Conservation (phyloP, 2,329 filamentous ascomycete species). For the Ceratocystis lukuohia region DNA sequence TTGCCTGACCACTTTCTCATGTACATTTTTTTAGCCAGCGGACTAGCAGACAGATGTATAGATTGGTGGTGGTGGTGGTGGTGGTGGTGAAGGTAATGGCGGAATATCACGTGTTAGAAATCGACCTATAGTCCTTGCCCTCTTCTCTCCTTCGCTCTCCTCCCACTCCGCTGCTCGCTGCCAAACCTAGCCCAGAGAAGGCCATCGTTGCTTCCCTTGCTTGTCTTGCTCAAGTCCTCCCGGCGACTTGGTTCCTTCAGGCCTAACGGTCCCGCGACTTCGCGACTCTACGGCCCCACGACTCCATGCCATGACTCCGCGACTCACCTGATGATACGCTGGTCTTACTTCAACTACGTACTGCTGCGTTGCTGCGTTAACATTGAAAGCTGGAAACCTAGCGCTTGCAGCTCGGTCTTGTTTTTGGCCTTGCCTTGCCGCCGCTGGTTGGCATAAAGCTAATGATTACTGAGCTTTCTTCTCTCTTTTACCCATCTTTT, state of each 20-base stretch:
- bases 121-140: background rate
- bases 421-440: background rate
- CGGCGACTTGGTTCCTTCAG: background rate
- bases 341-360: background rate
- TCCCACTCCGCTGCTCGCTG: too few species aligned
- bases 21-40: too few species aligned
- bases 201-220: background rate
- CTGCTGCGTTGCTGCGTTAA: too few species aligned
- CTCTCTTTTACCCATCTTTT: background rate
- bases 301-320: background rate
- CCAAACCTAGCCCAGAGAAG: background rate
- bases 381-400: too few species aligned
- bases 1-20: too few species aligned
- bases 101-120: background rate
- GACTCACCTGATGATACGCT: background rate
- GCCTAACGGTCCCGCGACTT: too few species aligned
- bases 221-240: background rate
- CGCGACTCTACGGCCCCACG: too few species aligned
- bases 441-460: background rate
- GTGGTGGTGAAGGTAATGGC: background rate
- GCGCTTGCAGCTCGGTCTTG: background rate
- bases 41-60: too few species aligned
- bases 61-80: too few species aligned
- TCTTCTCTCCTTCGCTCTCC: too few species aligned
- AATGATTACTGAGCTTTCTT: background rate